Conservation (phyloP, 805 yeast genomes). For the Yarrowia sp. region DNA sequence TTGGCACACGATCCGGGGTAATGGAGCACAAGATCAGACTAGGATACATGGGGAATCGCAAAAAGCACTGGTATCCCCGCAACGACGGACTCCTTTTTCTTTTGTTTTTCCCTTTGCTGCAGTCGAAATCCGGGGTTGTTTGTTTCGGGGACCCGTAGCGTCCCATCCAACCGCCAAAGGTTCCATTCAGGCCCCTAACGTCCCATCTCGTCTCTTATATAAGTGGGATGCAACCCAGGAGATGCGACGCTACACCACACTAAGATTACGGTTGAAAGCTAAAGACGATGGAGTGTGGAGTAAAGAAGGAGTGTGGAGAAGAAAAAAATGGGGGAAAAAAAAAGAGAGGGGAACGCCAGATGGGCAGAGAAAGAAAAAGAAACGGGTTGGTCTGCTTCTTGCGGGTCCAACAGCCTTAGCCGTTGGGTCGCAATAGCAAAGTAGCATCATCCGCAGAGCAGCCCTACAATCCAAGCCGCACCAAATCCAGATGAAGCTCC, state of each 20-base stretch:
- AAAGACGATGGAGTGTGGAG: constrained; percentile 27
- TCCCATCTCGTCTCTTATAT: constrained; percentile 9
- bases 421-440: too few relatives aligned
- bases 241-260: constrained; percentile 16
- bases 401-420: too few relatives aligned
- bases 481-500: too few relatives aligned
- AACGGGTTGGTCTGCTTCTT: too few relatives aligned
- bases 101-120: not conserved
- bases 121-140: constrained; percentile 23
- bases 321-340: constrained; percentile 5
- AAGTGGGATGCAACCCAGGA: constrained; percentile 32
- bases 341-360: too few relatives aligned
- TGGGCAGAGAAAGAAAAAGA: too few relatives aligned
- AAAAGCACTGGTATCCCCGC: constrained; percentile 1
- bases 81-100: not conserved
- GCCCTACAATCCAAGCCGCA: too few relatives aligned
- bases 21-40: not conserved
- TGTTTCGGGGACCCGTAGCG: constrained; percentile 6
- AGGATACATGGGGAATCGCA: too few relatives aligned
- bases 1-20: constrained; percentile 2
- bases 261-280: constrained; percentile 24
- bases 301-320: not conserved
- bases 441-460: too few relatives aligned
- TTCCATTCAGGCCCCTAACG: constrained; percentile 2
- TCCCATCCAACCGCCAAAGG: not conserved